Conservation (phyloP, 176 grass and related monocot species). For the Alloteropsis semialata region DNA sequence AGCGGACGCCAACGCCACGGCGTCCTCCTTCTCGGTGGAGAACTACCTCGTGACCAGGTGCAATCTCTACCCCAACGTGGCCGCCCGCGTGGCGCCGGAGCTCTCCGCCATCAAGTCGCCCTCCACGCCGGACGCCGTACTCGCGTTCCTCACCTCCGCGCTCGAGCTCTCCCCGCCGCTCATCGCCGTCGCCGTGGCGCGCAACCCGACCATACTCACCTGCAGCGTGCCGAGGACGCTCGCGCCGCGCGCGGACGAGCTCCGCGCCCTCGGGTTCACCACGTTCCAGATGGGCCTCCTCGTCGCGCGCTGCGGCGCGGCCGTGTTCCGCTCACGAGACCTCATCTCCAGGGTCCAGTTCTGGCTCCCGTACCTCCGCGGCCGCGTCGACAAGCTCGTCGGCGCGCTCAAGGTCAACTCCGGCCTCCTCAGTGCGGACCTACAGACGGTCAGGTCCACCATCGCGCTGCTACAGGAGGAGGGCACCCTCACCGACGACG, state of each 20-base stretch:
- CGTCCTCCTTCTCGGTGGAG: neutral
- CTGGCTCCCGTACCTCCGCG: conserved; percentile 17
- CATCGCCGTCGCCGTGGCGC: conserved; percentile 18
- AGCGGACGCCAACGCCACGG: neutral
- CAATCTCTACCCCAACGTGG: conserved; percentile 23
- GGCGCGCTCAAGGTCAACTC: conserved; percentile 26
- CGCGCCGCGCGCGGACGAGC: conserved; percentile 20
- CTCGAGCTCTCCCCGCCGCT: conserved; percentile 31
- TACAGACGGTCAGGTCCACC: conserved; percentile 26
- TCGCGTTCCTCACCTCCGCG: conserved; percentile 27
- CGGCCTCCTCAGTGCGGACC: conserved; percentile 8
- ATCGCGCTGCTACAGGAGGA: conserved; percentile 33
- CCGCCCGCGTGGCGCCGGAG: conserved; percentile 1
- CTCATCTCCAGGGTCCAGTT: conserved; percentile 26
- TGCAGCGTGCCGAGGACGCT: conserved; percentile 40
- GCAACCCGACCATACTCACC: conserved; percentile 26
- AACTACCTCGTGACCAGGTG: conserved; percentile 24
- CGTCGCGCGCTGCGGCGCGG: conserved; percentile 14
- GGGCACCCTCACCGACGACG: conserved; percentile 23
- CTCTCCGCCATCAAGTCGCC: conserved; percentile 34
- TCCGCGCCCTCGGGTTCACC: conserved; percentile 38
- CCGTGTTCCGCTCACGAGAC: conserved; percentile 14
- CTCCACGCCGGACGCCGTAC: conserved; percentile 37
- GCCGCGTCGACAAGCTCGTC: conserved; percentile 31
- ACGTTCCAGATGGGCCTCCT: conserved; percentile 16